Conservation (phyloP, 2,329 filamentous ascomycete species). For the Hyphodiscus sp. region DNA sequence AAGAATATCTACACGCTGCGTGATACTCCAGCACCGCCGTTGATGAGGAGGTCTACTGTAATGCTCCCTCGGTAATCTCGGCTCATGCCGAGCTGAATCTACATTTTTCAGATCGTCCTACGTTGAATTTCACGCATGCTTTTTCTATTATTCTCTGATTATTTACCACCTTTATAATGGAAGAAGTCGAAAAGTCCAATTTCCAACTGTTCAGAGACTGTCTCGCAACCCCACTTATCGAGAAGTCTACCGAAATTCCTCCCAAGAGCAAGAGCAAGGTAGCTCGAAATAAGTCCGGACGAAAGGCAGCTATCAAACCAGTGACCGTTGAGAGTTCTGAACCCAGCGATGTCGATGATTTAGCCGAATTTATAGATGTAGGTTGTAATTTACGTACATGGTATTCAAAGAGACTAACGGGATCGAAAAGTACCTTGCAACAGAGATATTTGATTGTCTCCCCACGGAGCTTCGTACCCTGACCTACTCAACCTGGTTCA, state of each 20-base stretch:
- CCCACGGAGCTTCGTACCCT: slow-evolving; percentile 55
- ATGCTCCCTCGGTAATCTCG: not conserved
- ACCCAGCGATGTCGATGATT: slow-evolving; percentile 45
- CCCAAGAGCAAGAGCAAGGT: slow-evolving; percentile 39
- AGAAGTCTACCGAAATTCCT: slow-evolving; percentile 43
- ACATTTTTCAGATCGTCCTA: not conserved
- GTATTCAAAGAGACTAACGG: not conserved
- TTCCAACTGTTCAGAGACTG: slow-evolving; percentile 68
- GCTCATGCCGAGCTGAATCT: not conserved
- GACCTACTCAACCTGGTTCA: slow-evolving; percentile 50
- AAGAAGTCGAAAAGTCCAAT: slow-evolving; percentile 40
- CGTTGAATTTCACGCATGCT: too few relatives aligned
- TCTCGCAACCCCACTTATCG: slow-evolving; percentile 62
- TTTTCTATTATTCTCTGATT: not conserved
- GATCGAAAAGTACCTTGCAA: slow-evolving; percentile 61
- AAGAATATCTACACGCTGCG: too few relatives aligned
- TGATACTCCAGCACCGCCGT: too few relatives aligned
- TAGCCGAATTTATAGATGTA: slow-evolving; percentile 64
- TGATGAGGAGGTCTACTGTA: too few relatives aligned
- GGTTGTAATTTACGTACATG: not conserved
- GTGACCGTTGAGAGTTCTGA: slow-evolving; percentile 5
- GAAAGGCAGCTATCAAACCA: slow-evolving; percentile 21
- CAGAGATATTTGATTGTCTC: slow-evolving; percentile 60
- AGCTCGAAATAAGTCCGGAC: slow-evolving; percentile 24
- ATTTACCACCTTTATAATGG: slow-evolving; percentile 4